phyloP scores from a whole-genome alignment of 176 grass and related monocot species.

The Musa beccarii region DNA sequence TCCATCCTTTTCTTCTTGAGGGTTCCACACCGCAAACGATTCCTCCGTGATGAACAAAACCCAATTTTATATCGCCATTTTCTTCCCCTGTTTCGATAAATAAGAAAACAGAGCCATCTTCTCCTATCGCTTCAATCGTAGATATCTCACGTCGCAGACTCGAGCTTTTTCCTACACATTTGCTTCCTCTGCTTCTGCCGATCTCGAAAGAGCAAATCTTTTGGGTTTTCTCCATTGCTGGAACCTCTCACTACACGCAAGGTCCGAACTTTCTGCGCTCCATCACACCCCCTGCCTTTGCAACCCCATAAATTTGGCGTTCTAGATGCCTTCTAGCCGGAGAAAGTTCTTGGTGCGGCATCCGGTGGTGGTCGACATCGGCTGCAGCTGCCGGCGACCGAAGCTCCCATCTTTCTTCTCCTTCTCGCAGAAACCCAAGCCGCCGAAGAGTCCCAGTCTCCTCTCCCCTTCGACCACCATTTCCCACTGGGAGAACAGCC shows the following conservation, averaged over 20 bases:
- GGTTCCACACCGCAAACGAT: too few species aligned
- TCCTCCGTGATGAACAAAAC: too few species aligned
- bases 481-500: constrained; percentile 50
- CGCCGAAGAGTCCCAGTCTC: constrained; percentile 33
- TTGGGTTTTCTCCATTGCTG: not conserved
- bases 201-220: not conserved
- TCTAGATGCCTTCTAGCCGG: constrained; percentile 19
- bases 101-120: too few species aligned
- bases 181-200: not conserved
- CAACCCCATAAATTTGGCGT: not conserved
- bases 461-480: constrained; percentile 39
- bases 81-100: too few species aligned
- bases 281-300: not conserved
- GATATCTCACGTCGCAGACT: not conserved
- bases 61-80: too few species aligned
- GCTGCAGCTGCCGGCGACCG: constrained; percentile 87
- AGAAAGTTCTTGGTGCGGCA: constrained; percentile 46
- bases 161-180: not conserved
- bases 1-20: too few species aligned
- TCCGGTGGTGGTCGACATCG: constrained; percentile 78
- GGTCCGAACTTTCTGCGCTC: not conserved
- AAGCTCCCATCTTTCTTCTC: constrained; percentile 51
- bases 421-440: constrained; percentile 21
- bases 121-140: too few species aligned
- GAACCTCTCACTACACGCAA: not conserved